Evolutionary conservation across 2,329 filamentous ascomycete species (phyloP), one percentile per base, ranked within the genome.

Genomic region (Hirsutella minnesotensis): DNA sequence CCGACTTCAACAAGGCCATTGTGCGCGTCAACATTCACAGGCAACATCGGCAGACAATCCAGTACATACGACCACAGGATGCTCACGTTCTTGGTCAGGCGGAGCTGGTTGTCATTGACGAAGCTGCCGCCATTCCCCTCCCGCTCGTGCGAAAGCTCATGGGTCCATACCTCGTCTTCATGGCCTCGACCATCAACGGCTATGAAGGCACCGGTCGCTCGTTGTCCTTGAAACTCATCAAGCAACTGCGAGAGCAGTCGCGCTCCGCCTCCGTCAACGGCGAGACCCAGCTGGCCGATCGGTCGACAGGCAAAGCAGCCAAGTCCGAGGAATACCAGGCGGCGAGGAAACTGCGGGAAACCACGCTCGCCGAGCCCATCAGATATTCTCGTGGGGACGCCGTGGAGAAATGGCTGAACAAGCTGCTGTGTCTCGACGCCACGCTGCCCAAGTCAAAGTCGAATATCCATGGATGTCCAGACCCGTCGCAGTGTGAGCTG

Each of bases 181-280:
- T 98, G 92, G 88, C 94, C 1, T 98, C 92, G 1, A 98, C 92
- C 2, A 95, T 98, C 67, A 96, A 96, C 58, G 92, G 92, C 45
- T 98, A 98, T 60, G 92, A 98, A 67, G 92, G 92, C 44, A 98
- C 92, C 7, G 92, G 92, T 34, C 80, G 92, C 45, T 96, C 92
- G 1, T 73, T 98, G 5, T 96, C 92, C 1, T 69, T 98, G 42
- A 98, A 98, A 67, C 73, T 98, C 51, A 95, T 98, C 50, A 94
- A 96, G 61, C 90, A 98, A 64, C 77, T 98, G 20, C 82, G 92
- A 45, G 90, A 98, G 55, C 89, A 98, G 59, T 94, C 90, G 29
- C 75, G 85, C 53, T 78, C 79, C 33, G 73, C 73, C 16, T 63
- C 69, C 7, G 75, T 65, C 1, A 69, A 67, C 22, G 73, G 70